Evolutionary conservation across 257 asterid species (phyloP).

Genomic region (Solanum pinnatisectum): DNA sequence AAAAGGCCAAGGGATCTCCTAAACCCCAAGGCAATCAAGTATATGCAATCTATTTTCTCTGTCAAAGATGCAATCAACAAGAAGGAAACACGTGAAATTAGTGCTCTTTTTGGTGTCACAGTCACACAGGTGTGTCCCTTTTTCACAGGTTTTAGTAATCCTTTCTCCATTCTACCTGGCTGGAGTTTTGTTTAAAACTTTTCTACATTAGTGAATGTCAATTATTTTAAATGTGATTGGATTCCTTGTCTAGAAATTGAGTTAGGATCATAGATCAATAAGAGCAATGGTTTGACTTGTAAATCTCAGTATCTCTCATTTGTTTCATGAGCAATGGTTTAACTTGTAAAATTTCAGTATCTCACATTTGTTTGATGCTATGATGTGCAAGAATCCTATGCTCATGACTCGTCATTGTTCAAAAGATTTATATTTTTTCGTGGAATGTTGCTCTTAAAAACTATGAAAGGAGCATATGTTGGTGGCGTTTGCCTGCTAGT

Average conservation of each 20-base stretch:
- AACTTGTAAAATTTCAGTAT: neutral
- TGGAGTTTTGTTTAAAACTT: neutral
- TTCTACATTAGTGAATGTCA: neutral
- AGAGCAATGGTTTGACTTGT: neutral
- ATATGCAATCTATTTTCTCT: conserved; percentile 81
- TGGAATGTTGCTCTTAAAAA: neutral
- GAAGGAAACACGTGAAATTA: conserved; percentile 85
- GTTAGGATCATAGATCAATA: neutral
- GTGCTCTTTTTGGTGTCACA: conserved; percentile 95
- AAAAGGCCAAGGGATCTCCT: conserved; percentile 95
- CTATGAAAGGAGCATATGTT: neutral
- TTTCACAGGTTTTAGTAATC: neutral
- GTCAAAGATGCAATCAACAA: conserved; percentile 79
- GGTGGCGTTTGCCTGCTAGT: neutral
- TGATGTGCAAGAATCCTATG: neutral
- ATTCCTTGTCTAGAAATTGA: neutral
- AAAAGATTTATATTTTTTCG: neutral
- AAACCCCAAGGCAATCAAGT: conserved; percentile 89
- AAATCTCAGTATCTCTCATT: neutral
- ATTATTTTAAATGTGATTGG: neutral
- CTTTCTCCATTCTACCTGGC: neutral
- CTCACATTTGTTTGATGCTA: neutral
- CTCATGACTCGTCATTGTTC: neutral
- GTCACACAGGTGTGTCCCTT: conserved; percentile 58
- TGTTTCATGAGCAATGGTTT: neutral